Evolutionary conservation across 1,284 basidiomycete genomes (phyloP).

Genomic region (Heterobasidion occidentale): DNA sequence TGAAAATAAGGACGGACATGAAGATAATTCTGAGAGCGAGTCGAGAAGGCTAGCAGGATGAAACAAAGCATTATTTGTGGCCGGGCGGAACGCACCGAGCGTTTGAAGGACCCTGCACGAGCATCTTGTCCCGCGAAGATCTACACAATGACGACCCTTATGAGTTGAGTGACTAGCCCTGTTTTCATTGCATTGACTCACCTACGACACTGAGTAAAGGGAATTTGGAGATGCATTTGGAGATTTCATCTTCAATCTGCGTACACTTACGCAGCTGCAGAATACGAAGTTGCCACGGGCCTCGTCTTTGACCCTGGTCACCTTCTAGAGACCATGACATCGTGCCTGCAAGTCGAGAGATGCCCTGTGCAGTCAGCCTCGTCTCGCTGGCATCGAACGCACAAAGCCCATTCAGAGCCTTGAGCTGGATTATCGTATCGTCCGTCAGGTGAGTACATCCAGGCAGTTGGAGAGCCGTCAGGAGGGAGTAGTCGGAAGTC

Average conservation of each 20-base stretch:
- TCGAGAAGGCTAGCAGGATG: slow-evolving; percentile 5
- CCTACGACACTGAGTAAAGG: slow-evolving; percentile 51
- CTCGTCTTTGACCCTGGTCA: slow-evolving; percentile 19
- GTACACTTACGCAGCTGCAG: slow-evolving; percentile 41
- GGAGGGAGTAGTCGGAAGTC: slow-evolving; percentile 46
- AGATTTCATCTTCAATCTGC: slow-evolving; percentile 32
- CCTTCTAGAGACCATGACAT: slow-evolving; percentile 16
- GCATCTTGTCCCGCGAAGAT: slow-evolving; percentile 46
- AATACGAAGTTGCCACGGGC: slow-evolving; percentile 52
- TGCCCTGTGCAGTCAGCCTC: slow-evolving; percentile 38
- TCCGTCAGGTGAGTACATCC: slow-evolving; percentile 47
- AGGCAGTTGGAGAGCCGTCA: slow-evolving; percentile 54
- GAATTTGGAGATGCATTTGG: slow-evolving; percentile 33
- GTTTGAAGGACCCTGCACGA: slow-evolving; percentile 13
- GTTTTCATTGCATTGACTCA: slow-evolving; percentile 19
- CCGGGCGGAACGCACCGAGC: slow-evolving; percentile 11
- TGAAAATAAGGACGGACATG: slow-evolving; percentile 3
- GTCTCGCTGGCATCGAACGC: slow-evolving; percentile 59
- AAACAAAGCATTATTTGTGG: slow-evolving; percentile 12
- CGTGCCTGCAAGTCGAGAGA: slow-evolving; percentile 29
- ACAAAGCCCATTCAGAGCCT: slow-evolving; percentile 39
- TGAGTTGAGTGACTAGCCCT: slow-evolving; percentile 4
- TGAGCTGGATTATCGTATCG: slow-evolving; percentile 39
- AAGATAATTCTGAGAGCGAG: slow-evolving; percentile 4
- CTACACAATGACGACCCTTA: slow-evolving; percentile 19